These are phyloP conservation scores for Draba incana DNA, from an alignment of 345 rosid species.

Conservation along the genomic window DNA sequence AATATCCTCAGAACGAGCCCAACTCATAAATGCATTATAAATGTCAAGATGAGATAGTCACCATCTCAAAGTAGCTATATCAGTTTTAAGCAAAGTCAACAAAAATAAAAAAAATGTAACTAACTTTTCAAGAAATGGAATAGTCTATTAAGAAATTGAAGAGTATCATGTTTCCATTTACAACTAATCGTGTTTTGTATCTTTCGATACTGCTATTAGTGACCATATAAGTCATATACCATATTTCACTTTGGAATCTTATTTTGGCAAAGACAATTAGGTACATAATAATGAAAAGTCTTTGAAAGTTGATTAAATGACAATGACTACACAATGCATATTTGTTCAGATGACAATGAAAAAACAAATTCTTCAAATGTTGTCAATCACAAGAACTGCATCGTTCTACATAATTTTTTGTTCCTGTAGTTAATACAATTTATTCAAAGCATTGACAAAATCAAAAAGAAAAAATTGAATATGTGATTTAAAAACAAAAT, in stretches of 20 bases:
- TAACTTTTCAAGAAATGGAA: not conserved
- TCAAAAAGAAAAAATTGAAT: not conserved
- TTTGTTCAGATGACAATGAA: constrained; percentile 14
- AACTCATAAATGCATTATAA: constrained; percentile 18
- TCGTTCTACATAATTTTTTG: not conserved
- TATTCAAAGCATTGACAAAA: not conserved
- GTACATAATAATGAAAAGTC: constrained; percentile 9
- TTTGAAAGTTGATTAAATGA: constrained; percentile 12
- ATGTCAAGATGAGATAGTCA: constrained; percentile 1
- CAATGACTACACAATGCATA: not conserved
- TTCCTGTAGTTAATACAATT: not conserved
- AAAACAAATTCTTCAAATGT: constrained; percentile 14
- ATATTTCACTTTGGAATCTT: not conserved
- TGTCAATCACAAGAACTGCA: too few species aligned
- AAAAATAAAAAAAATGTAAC: not conserved
- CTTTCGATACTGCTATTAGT: constrained; percentile 1
- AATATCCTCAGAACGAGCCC: constrained; percentile 6
- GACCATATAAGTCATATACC: constrained; percentile 1
- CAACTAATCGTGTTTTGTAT: constrained; percentile 3
- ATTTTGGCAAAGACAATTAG: constrained; percentile 16
- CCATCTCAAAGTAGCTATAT: constrained; percentile 3
- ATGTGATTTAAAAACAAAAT: not conserved
- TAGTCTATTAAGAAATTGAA: constrained; percentile 6
- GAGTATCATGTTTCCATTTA: constrained; percentile 16
- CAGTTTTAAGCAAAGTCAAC: not conserved